Evolutionary conservation across 768 basidiomycete species (phyloP), one percentile per base, ranked within the genome.

Genomic region (Mycena albidolilacea): DNA sequence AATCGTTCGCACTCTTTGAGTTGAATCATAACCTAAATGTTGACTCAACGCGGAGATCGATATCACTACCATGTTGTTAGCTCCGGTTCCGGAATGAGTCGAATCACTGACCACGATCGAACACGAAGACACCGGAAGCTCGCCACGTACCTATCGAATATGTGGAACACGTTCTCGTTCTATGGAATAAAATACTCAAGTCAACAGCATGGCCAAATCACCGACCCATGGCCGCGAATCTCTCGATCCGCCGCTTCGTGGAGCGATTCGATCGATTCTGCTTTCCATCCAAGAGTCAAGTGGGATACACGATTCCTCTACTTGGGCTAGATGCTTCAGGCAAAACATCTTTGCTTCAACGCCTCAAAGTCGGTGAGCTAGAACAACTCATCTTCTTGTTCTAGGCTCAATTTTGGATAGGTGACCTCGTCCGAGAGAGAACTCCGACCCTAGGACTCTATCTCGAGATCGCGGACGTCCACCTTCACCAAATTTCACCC

Each of bases 391-490:
- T 14, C 7, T 57, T 23, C 23, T 23, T 6, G 12, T 5, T 11
- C 11, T 57, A n/a, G n/a, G 11, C 23, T 23, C n/a, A 54, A 21
- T 54, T 21, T 54, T 35, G 30, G 39, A 17, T 12, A 75, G 66
- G 83, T 10, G 76, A 86, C 54, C 76, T 86, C 17, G 79, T 88
- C 9, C 30, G 30, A 30, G 76, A 78, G 15, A 85, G 83, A 0
- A 83, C 85, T 21, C 82, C 86, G 2, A 84, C 82, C 1, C 80
- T 87, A 5, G 86, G 85, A 9, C 87, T 92, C 84, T 91, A 90
- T 79, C 85, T 92, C 76, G 91, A 92, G 82, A 87, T 86, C 8
- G 84, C 92, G 52, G 73, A 80, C 9, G 75, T 78, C 71, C 79
- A 1, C 77, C 78, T 9, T 41, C 74, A 0, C 63, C 57, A 41